Base-by-base conservation (phyloP, 306 rosid genomes). In the Arachis stenosperma region DNA sequence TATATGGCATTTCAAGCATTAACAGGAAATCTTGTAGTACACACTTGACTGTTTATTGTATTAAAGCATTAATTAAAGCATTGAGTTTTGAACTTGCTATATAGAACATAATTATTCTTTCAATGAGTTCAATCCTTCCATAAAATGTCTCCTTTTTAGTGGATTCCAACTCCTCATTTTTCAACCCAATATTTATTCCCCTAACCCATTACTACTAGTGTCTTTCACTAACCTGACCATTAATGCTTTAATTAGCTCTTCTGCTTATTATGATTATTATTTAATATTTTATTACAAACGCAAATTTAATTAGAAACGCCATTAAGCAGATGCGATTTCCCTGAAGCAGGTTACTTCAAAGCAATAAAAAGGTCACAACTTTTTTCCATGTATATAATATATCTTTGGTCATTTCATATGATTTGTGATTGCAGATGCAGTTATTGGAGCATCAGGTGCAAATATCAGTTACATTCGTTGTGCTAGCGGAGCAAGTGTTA, bases 161-260 rank as follows among this genome's bases (percentile, higher is more conserved):
- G 98, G 98, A 89, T 88, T 91, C 97, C 97, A 94, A 88, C 98
- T 89, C 97, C 85, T 89, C 93, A 50, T 30, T 30, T n/a, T 89
- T 85, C 98, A 94, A 89, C 93, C 90, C n/a, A n/a, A 86, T 65
- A 65, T 77, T 74, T 84, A 84, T 81, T 87, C 90, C 85, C 76
- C 73, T 33, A 55, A 67, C 72, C 60, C 65, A 5, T 51, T 72
- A 69, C 76, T 62, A 62, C 79, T 80, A 0, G 12, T 5, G 11
- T 82, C 91, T 89, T 84, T 87, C 86, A 73, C 78, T 72, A 67
- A 79, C 86, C 86, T 82, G 83, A 81, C 84, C 69, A 77, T 67
- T 70, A 80, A 81, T 64, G 61, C 12, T 63, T n/a, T 11, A 1
- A 52, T n/a, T n/a, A n/a, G n/a, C n/a, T n/a, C n/a, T n/a, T n/a